phyloP scores from a whole-genome alignment of 2,329 filamentous ascomycete species.

The Hortaea werneckii region DNA sequence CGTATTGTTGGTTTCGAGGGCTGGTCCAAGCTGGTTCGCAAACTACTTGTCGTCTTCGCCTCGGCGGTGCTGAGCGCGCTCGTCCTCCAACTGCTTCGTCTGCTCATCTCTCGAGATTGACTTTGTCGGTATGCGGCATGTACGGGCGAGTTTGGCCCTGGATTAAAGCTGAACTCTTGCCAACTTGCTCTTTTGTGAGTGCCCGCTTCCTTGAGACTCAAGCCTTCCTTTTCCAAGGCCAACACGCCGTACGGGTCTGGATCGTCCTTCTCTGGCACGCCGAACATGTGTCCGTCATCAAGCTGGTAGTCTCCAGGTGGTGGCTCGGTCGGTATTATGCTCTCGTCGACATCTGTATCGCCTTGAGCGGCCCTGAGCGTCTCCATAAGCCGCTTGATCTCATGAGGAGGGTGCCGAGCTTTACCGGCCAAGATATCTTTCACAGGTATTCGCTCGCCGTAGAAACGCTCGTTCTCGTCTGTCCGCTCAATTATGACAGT shows the following conservation, averaged over 20 bases:
- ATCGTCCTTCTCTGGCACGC: constrained; percentile 67
- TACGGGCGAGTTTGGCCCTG: constrained; percentile 63
- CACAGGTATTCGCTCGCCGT: constrained; percentile 55
- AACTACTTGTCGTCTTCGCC: constrained; percentile 20
- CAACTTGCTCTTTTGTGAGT: constrained; percentile 61
- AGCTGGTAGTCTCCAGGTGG: constrained; percentile 67
- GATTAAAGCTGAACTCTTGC: constrained; percentile 74
- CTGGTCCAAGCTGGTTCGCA: constrained; percentile 21
- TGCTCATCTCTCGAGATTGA: constrained; percentile 19
- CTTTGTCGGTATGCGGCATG: constrained; percentile 42
- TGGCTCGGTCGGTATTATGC: constrained; percentile 56
- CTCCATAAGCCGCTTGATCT: constrained; percentile 57
- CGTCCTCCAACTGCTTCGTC: constrained; percentile 56
- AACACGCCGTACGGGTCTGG: constrained; percentile 87
- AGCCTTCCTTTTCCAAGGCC: constrained; percentile 78
- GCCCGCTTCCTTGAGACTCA: constrained; percentile 86
- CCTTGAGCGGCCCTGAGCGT: constrained; percentile 85
- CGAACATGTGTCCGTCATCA: constrained; percentile 51
- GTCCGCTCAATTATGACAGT: constrained; percentile 75
- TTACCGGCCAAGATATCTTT: constrained; percentile 55
- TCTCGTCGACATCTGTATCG: constrained; percentile 61
- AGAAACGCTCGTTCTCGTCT: constrained; percentile 84
- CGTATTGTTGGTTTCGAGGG: constrained; percentile 6
- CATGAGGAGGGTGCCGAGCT: constrained; percentile 45
- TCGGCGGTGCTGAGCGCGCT: constrained; percentile 14